Percentiles rank a stretch among this genome's conserved stretches.
phyloP scores from a whole-genome alignment of 1,284 basidiomycete genomes.

The Sporisorium exsertum region DNA sequence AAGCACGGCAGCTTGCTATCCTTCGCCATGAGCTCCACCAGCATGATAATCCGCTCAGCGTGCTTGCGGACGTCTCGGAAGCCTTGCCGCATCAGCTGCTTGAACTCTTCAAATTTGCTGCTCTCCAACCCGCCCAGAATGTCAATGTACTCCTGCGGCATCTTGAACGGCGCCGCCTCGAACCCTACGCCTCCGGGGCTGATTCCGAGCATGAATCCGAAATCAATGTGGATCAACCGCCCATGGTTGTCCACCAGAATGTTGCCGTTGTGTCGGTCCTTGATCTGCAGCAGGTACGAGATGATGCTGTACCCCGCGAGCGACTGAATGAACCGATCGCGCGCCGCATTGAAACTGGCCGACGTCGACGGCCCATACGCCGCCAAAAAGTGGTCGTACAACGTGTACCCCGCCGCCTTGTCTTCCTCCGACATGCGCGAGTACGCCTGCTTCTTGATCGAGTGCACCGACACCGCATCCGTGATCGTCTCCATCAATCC shows the following conservation, averaged over 20 bases:
- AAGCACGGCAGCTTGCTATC: slow-evolving; percentile 96
- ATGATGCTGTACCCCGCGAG: slow-evolving; percentile 91
- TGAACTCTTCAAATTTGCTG: slow-evolving; percentile 85
- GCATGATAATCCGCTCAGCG: slow-evolving; percentile 93
- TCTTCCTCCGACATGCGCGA: slow-evolving; percentile 79
- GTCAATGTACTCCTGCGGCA: slow-evolving; percentile 94
- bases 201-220: slow-evolving; percentile 92
- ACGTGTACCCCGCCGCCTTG: slow-evolving; percentile 57
- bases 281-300: slow-evolving; percentile 95
- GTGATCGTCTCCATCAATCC: slow-evolving; percentile 78
- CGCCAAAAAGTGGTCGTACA: slow-evolving; percentile 66
- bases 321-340: slow-evolving; percentile 87
- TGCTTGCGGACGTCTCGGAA: slow-evolving; percentile 95
- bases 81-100: slow-evolving; percentile 86
- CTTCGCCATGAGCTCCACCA: slow-evolving; percentile 97
- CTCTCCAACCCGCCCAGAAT: slow-evolving; percentile 89
- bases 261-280: slow-evolving; percentile 98
- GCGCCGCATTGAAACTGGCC: slow-evolving; percentile 72
- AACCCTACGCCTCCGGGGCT: slow-evolving; percentile 95
- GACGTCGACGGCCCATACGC: slow-evolving; percentile 60
- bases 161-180: slow-evolving; percentile 98
- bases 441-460: slow-evolving; percentile 98
- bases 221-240: slow-evolving; percentile 93
- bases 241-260: slow-evolving; percentile 95
- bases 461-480: slow-evolving; percentile 97